A percentile compares a stretch with the other conserved stretches of the same genome.
Conservation (phyloP, 164 flowering plant genomes). For the Piper betle region DNA sequence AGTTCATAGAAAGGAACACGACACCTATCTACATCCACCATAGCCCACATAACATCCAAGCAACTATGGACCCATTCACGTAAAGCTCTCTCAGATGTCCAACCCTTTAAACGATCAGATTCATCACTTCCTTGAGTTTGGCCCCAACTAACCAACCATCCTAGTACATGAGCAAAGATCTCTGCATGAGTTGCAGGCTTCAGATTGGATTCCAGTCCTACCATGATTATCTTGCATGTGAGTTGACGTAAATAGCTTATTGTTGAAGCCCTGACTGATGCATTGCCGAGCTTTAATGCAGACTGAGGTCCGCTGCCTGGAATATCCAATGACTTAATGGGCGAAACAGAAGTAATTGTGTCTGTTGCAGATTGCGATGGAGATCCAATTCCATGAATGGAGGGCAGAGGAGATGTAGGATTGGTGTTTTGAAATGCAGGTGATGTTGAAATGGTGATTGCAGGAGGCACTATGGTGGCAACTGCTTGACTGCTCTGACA, state of each 20-base stretch:
- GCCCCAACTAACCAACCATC: slow-evolving; percentile 92
- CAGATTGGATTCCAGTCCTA: slow-evolving; percentile 55
- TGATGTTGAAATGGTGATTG: slow-evolving; percentile 29
- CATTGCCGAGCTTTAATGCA: slow-evolving; percentile 19
- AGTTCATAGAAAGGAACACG: slow-evolving; percentile 94
- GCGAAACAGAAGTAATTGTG: slow-evolving; percentile 44
- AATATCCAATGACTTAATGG: slow-evolving; percentile 53
- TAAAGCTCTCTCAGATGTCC: slow-evolving; percentile 57
- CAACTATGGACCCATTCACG: slow-evolving; percentile 86
- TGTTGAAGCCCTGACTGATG: slow-evolving; percentile 37
- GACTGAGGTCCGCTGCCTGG: slow-evolving; percentile 28
- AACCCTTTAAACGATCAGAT: slow-evolving; percentile 34
- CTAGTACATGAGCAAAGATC: slow-evolving; percentile 65
- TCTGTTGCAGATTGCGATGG: slow-evolving; percentile 65
- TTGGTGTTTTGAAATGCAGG: slow-evolving; percentile 54
- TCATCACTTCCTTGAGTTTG: slow-evolving; percentile 54
- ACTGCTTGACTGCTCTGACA: slow-evolving; percentile 56
- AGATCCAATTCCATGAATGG: slow-evolving; percentile 76
- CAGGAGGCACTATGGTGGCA: slow-evolving; percentile 36
- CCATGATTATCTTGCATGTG: slow-evolving; percentile 83
- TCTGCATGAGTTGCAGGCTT: slow-evolving; percentile 88
- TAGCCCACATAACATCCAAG: slow-evolving; percentile 86
- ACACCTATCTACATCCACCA: slow-evolving; percentile 85
- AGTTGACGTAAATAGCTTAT: slow-evolving; percentile 76
- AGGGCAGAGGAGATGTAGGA: slow-evolving; percentile 77